Base-by-base conservation (phyloP, 2,329 filamentous ascomycete species). In the Pyrenophora graminea region DNA sequence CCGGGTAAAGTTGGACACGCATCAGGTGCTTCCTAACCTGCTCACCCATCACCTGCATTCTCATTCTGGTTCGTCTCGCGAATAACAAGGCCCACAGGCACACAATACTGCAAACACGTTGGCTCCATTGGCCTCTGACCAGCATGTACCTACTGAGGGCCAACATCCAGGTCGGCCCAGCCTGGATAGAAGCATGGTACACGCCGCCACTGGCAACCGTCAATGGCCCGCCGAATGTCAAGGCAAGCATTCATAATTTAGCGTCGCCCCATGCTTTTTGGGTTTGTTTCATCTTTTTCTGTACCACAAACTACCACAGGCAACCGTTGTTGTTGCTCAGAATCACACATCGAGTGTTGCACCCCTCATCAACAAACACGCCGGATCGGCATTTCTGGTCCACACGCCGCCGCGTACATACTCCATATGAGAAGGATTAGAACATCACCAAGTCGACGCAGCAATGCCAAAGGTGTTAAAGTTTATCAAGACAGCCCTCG, bases 1-100 rank as follows among this genome's bases (percentile, higher is more conserved):
- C 66, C 66, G 66, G 65, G 61, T 69, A 69, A 69, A 67, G 51
- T 58, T 45, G 51, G 44, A 52, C 57, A 61, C 45, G 45, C 53
- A 43, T 41, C 49, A 51, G 38, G 39, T 51, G 48, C 51, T 43
- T 49, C 31, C 27, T 10, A 59, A 59, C 37, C 39, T 43, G 54
- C 45, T 51, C 57, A 61, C 45, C 45, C 53, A 43, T 41, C 50
- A 51, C 34, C 40, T 52, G 48, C 51, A 3, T 45, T 49, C 31
- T 51, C 34, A 38, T 27, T 37, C 36, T 31, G 36, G 19, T 25
- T 23, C 21, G 9, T 21, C 45, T 54, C 62, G 36, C 64, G 60
- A 65, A 64, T 67, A 44, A 59, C 37, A 50, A 17, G 21, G 39
- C 6, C 10, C 15, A 12, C 19, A 30, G 30, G 13, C 30, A 30